Evolutionary conservation across 2,329 filamentous ascomycete species (phyloP), one percentile per base, ranked within the genome.

Genomic region (Neonectria faginata): DNA sequence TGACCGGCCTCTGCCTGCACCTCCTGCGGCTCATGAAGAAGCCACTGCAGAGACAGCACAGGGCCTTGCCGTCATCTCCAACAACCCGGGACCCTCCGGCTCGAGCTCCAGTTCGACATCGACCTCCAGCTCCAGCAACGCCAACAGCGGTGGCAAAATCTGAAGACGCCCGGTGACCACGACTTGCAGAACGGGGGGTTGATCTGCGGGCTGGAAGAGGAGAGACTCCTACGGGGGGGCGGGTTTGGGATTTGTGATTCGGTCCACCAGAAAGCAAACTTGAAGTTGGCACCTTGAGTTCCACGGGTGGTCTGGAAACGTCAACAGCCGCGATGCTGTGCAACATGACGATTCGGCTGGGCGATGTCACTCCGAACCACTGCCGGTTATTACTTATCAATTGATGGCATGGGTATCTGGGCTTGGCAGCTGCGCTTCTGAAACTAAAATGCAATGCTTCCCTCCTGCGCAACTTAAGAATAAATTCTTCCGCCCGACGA

Each of bases 391-490:
- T 3, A 39, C 14, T 39, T 39, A 42, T 39, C 5, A 39, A 5
- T 39, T 39, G 5, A 16, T 33, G 31, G 22, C 53, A 57, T 62
- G 47, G 54, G 53, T 62, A 22, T 29, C 18, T 36, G n/a, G n/a
- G 20, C 50, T 58, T 48, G 36, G 51, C 27, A 14, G 5, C 54
- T 47, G 54, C 48, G 25, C 25, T 36, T 33, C 55, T 58, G 55
- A 63, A 63, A 55, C 60, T 6, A 53, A 53, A 57, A 54, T 36
- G 29, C 31, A 47, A 16, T 58, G 42, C 55, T 44, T 18, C 42
- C n/a, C 25, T 18, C 6, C 33, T 63, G 42, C 51, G 36, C 50
- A 55, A 31, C 29, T 31, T 58, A 44, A 58, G n/a, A 44, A 53
- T 53, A 58, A 57, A 55, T 50, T 50, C 8, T 33, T 58, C 54